Base-by-base conservation (phyloP, 2,329 filamentous ascomycete genomes). In the Penicillium psychrosexuale region DNA sequence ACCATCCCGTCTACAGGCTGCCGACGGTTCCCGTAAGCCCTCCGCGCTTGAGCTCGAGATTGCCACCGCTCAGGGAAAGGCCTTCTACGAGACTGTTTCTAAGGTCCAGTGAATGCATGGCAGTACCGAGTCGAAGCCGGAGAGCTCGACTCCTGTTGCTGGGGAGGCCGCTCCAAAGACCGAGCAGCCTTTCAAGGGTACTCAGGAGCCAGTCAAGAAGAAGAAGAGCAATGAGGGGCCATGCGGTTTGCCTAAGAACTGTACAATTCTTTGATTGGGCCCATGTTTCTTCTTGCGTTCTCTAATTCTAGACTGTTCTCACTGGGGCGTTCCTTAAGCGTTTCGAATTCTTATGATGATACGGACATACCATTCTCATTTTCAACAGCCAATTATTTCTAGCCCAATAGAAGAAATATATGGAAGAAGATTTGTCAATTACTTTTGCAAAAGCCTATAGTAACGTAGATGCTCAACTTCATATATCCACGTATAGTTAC, bases 101-200 rank as follows among this genome's bases (percentile, higher is more conserved):
- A 93, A 91, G 83, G 81, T 84, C 64, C 82, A 82, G 66, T 96
- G 89, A 96, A 88, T 94, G 78, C 82, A 90, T 88, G 87, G 79
- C 58, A 75, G 80, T 55, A 65, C 72, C 48, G 67, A 69, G 56
- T 59, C 59, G 51, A 64, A 67, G 59, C 64, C 66, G 54, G 62
- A 63, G 57, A 64, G 65, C 48, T 66, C 51, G 60, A 69, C 61
- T 47, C 59, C 61, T n/a, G 61, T 56, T 42, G 59, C 70, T 38
- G 68, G 61, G 55, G 66, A 53, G 58, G 55, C 65, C 54, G 57
- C 59, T 51, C 67, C 55, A 55, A 61, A 61, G 44, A 64, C 61
- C 49, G 65, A 58, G 55, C 51, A 65, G 37, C 52, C 63, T 31
- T 28, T 55, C 57, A 58, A 64, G 8, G 57, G 49, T 46, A 51